Evolutionary conservation across 2,329 filamentous ascomycete genomes (phyloP), one percentile per base, ranked within the genome.

Genomic region (Pleurostoma richardsiae): DNA sequence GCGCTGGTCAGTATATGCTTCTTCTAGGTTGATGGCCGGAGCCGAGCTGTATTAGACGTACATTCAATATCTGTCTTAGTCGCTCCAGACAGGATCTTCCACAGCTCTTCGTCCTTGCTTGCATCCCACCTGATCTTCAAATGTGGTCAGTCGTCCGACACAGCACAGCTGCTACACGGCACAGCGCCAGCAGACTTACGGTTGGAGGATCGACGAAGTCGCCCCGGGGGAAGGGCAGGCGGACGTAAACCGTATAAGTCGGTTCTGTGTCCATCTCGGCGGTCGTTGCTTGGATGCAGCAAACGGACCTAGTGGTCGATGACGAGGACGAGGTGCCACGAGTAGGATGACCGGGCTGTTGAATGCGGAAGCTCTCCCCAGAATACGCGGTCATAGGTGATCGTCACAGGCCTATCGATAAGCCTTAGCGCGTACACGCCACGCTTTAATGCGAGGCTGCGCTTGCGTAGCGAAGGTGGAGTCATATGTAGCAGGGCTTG

Each of bases 141-240:
- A 26, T 26, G 42, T 27, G 11, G 42, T 19, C 44, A 44, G 56
- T 58, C 51, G 65, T 60, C 53, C 40, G 19, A 19, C 19, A 19
- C 42, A 51, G 48, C 49, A 11, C 29, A 44, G 29, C 19, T 11
- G 41, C 40, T n/a, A 28, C 36, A 11, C 31, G 47, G 30, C 4
- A 29, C 29, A 29, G 36, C 10, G 8, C 8, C 30, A 45, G 49
- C 39, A 43, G 49, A 63, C 79, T 63, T 77, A 91, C 91, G 54
- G 86, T 84, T 41, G 89, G 87, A 48, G 94, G 94, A 67, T 99
- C 92, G 51, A 91, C 80, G 69, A 99, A 99, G 58, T 88, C 83
- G 39, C 87, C 86, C 47, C 94, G 81, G 33, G 86, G 81, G 59
- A 96, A 95, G 28, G 94, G 94, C n/a, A 97, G 79, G 52, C 91